A percentile compares a stretch with the other conserved stretches of the same genome.
phyloP scores from a whole-genome alignment of 2,329 filamentous ascomycete genomes.

The Biscogniauxia marginata region DNA sequence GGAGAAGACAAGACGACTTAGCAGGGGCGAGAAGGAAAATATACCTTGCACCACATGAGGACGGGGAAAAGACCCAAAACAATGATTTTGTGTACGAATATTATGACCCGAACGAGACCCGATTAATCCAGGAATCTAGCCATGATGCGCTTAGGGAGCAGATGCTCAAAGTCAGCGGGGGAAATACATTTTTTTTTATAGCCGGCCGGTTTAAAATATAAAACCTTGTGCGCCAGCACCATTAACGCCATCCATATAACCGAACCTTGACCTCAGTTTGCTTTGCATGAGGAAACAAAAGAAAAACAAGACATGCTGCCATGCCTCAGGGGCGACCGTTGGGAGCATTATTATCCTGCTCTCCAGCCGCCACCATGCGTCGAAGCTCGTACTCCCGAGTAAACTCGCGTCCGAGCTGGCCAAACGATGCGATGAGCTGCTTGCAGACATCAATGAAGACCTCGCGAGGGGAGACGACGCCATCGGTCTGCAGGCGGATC shows the following conservation, averaged over 20 bases:
- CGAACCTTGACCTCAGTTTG: slow-evolving; percentile 10
- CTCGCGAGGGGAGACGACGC: slow-evolving; percentile 82
- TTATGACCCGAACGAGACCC: slow-evolving; percentile 3
- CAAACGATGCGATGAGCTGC: slow-evolving; percentile 78
- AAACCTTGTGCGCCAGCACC: slow-evolving; percentile 12
- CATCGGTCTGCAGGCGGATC: slow-evolving; percentile 89
- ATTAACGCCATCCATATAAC: slow-evolving; percentile 8
- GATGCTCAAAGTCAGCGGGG: neutral
- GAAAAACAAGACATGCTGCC: slow-evolving; percentile 9
- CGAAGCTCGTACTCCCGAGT: slow-evolving; percentile 88
- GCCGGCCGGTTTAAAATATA: too few species aligned
- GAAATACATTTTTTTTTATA: too few species aligned
- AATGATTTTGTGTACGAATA: neutral
- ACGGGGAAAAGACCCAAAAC: neutral
- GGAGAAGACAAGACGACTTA: neutral
- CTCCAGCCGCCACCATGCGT: slow-evolving; percentile 73
- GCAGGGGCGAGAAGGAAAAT: neutral
- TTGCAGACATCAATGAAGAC: slow-evolving; percentile 79
- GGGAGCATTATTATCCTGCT: slow-evolving; percentile 46
- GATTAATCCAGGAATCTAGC: slow-evolving; percentile 4
- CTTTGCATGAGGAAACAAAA: slow-evolving; percentile 9
- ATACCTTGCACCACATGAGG: neutral
- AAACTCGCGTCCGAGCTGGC: slow-evolving; percentile 80
- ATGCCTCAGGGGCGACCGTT: slow-evolving; percentile 24
- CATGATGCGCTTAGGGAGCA: slow-evolving; percentile 4